Conservation (phyloP, 2,329 filamentous ascomycete genomes). For the Scedosporium dehoogii region DNA sequence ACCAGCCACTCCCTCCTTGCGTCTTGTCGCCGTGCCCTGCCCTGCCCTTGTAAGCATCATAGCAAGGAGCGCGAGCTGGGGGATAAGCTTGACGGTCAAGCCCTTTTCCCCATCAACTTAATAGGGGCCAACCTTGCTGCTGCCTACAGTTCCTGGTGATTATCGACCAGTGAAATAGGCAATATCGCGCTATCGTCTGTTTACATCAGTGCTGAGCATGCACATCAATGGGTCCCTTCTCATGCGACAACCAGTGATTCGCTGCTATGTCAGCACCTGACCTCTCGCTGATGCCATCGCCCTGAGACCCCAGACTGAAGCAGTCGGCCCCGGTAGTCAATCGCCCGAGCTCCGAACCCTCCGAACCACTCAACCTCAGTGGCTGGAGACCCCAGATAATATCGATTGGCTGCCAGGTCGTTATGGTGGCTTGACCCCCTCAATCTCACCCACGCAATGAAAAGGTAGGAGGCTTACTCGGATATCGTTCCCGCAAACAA, state of each 20-base stretch:
- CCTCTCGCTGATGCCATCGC: constrained; percentile 2
- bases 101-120: neutral
- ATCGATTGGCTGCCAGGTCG: neutral
- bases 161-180: neutral
- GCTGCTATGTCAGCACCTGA: constrained; percentile 1
- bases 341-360: neutral
- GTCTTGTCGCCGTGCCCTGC: neutral
- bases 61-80: neutral
- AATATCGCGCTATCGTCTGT: constrained; percentile 1
- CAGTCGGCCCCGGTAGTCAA: neutral
- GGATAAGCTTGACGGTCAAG: neutral
- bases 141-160: neutral
- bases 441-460: too few species aligned
- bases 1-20: neutral
- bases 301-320: neutral
- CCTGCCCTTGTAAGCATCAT: neutral
- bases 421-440: neutral
- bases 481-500: too few species aligned
- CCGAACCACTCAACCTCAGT: neutral
- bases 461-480: neutral
- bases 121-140: neutral
- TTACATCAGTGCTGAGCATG: neutral
- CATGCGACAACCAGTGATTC: neutral
- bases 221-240: neutral
- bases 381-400: neutral